These are phyloP conservation scores for Hygrophorus pudorinus DNA, from an alignment of 768 basidiomycete species.

Conservation along the genomic window DNA sequence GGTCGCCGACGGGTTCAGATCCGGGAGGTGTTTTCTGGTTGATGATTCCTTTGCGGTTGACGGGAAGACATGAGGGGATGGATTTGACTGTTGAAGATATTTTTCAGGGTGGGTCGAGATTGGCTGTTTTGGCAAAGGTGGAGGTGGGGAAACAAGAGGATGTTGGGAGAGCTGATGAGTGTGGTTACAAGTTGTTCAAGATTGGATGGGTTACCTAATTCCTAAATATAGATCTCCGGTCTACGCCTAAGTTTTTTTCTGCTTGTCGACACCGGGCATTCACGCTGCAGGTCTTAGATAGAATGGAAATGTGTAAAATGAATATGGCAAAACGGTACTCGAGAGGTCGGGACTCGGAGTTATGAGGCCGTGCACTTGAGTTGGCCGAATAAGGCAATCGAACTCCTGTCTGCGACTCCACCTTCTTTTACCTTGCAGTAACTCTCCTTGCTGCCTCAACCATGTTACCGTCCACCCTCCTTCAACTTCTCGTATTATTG, in stretches of 20 bases:
- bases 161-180: constrained; percentile 60
- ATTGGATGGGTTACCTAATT: constrained; percentile 70
- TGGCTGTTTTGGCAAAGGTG: constrained; percentile 40
- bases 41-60: constrained; percentile 59
- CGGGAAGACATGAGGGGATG: constrained; percentile 53
- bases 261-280: too few relatives aligned
- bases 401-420: too few relatives aligned
- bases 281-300: too few relatives aligned
- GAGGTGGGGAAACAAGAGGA: constrained; percentile 37
- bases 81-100: constrained; percentile 42
- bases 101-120: constrained; percentile 34
- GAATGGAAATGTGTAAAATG: too few relatives aligned
- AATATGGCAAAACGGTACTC: too few relatives aligned
- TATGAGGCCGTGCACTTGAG: too few relatives aligned
- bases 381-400: too few relatives aligned
- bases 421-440: too few relatives aligned
- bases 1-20: constrained; percentile 15
- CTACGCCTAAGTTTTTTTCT: too few relatives aligned
- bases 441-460: too few relatives aligned
- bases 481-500: constrained; percentile 18
- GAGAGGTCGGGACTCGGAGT: too few relatives aligned
- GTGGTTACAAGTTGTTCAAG: constrained; percentile 56
- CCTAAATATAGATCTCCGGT: too few relatives aligned
- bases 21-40: constrained; percentile 55
- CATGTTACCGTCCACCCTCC: constrained; percentile 14